phyloP scores from a whole-genome alignment of 441 rosid genomes.

The Dalechampia spathulata region DNA sequence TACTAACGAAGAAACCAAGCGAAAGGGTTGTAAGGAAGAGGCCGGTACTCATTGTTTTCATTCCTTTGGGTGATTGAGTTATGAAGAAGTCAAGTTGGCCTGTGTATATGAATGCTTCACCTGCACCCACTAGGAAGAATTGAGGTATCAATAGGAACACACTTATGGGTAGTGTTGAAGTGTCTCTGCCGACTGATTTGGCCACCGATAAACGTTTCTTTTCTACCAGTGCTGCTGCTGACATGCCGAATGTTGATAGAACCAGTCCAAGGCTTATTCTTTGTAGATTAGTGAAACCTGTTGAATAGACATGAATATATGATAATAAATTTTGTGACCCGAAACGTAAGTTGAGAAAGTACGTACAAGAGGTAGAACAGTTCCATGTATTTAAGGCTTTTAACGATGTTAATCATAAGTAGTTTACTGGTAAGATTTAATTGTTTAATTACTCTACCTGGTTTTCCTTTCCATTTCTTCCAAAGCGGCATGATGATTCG shows the following conservation, averaged over 20 bases:
- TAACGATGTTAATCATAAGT: background rate
- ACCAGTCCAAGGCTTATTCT: conserved; percentile 60
- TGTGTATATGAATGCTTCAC: conserved; percentile 84
- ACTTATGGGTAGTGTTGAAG: conserved; percentile 44
- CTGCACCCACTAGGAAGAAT: conserved; percentile 73
- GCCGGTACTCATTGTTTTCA: conserved; percentile 72
- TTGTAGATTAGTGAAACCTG: conserved; percentile 73
- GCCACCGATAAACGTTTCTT: conserved; percentile 40
- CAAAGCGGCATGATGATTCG: conserved; percentile 66
- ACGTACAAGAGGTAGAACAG: no score
- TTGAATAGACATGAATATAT: background rate
- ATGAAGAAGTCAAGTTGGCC: conserved; percentile 97
- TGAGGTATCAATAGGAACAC: conserved; percentile 76
- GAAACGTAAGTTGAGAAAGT: no score
- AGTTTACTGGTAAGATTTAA: no score
- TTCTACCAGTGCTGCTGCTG: conserved; percentile 60
- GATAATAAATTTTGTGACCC: no score
- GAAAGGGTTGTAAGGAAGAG: conserved; percentile 62
- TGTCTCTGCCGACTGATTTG: conserved; percentile 11
- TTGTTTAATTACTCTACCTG: conserved; percentile 36
- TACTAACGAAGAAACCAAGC: conserved; percentile 61
- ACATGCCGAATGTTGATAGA: conserved; percentile 66
- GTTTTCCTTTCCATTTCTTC: conserved; percentile 82
- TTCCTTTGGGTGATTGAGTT: conserved; percentile 80
- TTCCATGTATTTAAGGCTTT: background rate